These are phyloP conservation scores for Harringtonia lauricola DNA, from an alignment of 2,329 filamentous ascomycete genomes.

Conservation along the genomic window DNA sequence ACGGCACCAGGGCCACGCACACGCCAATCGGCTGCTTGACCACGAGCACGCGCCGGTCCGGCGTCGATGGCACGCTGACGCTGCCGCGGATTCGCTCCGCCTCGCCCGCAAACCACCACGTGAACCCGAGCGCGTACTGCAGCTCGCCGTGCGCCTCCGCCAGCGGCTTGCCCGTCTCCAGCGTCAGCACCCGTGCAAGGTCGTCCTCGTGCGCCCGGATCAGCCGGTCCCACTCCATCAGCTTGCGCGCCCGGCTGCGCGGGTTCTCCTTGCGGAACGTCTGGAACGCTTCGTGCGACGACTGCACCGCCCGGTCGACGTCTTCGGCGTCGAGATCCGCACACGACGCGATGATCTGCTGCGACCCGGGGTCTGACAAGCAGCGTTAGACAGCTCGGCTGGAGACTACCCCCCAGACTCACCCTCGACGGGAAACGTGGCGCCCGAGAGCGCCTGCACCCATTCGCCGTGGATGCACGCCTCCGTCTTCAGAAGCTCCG, in stretches of 20 bases:
- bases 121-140: slow-evolving; percentile 40
- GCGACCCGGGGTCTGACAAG: too few species aligned
- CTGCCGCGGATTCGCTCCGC: slow-evolving; percentile 43
- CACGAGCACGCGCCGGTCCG: slow-evolving; percentile 54
- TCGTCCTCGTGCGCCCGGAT: slow-evolving; percentile 23
- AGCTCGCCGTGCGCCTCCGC: slow-evolving; percentile 41
- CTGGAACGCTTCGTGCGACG: slow-evolving; percentile 24
- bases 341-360: too few species aligned
- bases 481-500: too few species aligned
- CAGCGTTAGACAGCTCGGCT: too few species aligned
- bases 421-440: too few species aligned
- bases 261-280: slow-evolving; percentile 25
- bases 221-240: slow-evolving; percentile 24
- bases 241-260: slow-evolving; percentile 20
- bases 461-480: too few species aligned
- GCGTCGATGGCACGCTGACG: slow-evolving; percentile 44
- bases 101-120: slow-evolving; percentile 44
- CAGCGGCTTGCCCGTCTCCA: slow-evolving; percentile 46
- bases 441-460: too few species aligned
- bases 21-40: slow-evolving; percentile 67
- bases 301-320: slow-evolving; percentile 24
- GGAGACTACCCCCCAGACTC: too few species aligned
- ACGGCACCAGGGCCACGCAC: slow-evolving; percentile 56
- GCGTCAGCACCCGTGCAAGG: slow-evolving; percentile 24
- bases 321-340: too few species aligned